Evolutionary conservation across 164 flowering plant genomes (phyloP), one percentile per base, ranked within the genome.

Genomic region (Aristolochia fimbriata): DNA sequence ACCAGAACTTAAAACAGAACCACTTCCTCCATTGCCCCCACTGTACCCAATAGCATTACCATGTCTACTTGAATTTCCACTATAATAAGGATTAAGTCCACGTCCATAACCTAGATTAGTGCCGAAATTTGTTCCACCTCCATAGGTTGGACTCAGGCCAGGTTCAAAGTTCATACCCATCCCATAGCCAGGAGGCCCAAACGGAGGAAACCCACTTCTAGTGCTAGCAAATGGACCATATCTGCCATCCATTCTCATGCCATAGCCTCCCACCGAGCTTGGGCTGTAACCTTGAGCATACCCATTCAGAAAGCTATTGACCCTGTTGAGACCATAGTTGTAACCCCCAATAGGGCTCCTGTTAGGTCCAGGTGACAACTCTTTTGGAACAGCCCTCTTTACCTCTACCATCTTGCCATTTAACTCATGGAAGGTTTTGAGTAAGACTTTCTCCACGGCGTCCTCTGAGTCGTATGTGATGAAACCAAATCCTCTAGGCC

Each of bases 401-500:
- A 87, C 95, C 76, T 87, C 95, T 33, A 85, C 95, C 84, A 80
- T 77, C 68, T 87, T 87, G 2, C 91, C 87, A 72, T 85, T 83
- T 47, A 87, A 76, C 62, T 83, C 87, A 75, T 87, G 95, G 67
- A 87, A 87, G 6, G 84, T 81, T 73, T 79, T 81, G 21, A 65
- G 68, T 62, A 86, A 70, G 54, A 85, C 88, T 24, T 73, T 74
- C 30, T 85, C 91, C 33, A 87, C 91, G 7, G 87, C 85, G 19
- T 87, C 91, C 68, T 85, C 91, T 9, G 83, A 79, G 63, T 85
- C 88, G 72, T 71, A 87, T 43, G 87, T 83, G 48, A 85, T 87
- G 78, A 87, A 87, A 37, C 95, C 91, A 60, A 87, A 87, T 4
- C 91, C 95, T 71, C 95, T 81, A 33, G 87, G 89, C 77, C 89